These are phyloP conservation scores for Amorphotheca resinae DNA, from an alignment of 495 filamentous ascomycete species.

Conservation along the genomic window DNA sequence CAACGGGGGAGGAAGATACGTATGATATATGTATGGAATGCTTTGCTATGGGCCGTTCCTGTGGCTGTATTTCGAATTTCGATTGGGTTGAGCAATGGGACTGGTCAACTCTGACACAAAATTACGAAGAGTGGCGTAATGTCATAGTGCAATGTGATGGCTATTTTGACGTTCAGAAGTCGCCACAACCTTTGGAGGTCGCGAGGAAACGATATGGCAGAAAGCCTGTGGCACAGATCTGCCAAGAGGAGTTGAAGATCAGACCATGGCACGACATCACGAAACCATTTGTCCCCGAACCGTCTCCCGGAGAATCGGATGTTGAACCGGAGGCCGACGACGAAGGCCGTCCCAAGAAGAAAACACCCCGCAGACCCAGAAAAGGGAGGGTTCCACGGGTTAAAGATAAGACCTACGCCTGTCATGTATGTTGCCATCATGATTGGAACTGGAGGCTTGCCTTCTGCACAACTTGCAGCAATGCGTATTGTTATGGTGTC, in stretches of 20 bases:
- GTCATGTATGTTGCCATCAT: slow-evolving; percentile 68
- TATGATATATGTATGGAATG: slow-evolving; percentile 98
- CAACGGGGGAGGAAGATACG: slow-evolving; percentile 53
- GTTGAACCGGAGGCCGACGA: slow-evolving; percentile 37
- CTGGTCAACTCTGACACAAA: slow-evolving; percentile 64
- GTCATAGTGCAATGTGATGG: slow-evolving; percentile 58
- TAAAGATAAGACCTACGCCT: slow-evolving; percentile 28
- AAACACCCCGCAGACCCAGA: slow-evolving; percentile 15
- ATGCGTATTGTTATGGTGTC: slow-evolving; percentile 76
- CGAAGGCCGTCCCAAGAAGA: slow-evolving; percentile 34
- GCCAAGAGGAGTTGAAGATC: slow-evolving; percentile 67
- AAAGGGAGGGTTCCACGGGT: slow-evolving; percentile 2
- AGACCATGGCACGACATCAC: slow-evolving; percentile 45
- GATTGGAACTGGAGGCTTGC: slow-evolving; percentile 73
- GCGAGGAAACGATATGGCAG: slow-evolving; percentile 49
- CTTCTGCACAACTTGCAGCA: slow-evolving; percentile 58
- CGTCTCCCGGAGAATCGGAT: slow-evolving; percentile 19
- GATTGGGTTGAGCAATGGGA: slow-evolving; percentile 88
- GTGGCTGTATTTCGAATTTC: slow-evolving; percentile 68
- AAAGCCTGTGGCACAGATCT: slow-evolving; percentile 77
- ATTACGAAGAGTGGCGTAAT: slow-evolving; percentile 70
- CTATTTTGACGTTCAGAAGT: slow-evolving; percentile 36
- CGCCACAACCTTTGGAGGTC: slow-evolving; percentile 49
- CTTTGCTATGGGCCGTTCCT: slow-evolving; percentile 87
- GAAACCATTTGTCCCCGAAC: slow-evolving; percentile 20